Percentiles rank a stretch among this genome's conserved stretches.
These are phyloP conservation scores for Fusarium torreyae DNA, from an alignment of 2,329 filamentous ascomycete genomes.

Conservation along the genomic window DNA sequence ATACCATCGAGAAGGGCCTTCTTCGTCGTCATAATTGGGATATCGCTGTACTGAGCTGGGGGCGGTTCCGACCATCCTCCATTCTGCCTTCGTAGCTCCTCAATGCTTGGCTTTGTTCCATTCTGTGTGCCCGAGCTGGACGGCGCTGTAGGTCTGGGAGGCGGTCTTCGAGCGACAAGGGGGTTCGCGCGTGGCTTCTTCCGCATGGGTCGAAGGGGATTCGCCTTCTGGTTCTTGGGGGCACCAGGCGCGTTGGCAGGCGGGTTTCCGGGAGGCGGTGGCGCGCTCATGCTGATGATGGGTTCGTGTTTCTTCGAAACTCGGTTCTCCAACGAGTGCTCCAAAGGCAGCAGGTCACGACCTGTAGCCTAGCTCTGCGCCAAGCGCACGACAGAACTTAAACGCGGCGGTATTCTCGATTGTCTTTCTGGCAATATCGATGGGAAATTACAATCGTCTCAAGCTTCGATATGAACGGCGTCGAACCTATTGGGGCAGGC, in stretches of 20 bases:
- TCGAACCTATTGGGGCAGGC: background rate
- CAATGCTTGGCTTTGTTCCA: conserved; percentile 55
- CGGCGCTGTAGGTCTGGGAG: conserved; percentile 46
- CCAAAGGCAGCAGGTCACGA: conserved; percentile 32
- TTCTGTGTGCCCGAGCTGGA: conserved; percentile 46
- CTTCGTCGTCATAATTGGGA: conserved; percentile 87
- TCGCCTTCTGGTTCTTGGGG: conserved; percentile 52
- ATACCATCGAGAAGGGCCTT: conserved; percentile 83
- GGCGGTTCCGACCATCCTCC: conserved; percentile 72
- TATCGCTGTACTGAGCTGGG: conserved; percentile 65
- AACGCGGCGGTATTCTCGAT: conserved; percentile 13
- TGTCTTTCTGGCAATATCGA: background rate
- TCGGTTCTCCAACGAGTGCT: conserved; percentile 2
- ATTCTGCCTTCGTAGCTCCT: conserved; percentile 62
- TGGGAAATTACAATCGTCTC: conserved; percentile 9
- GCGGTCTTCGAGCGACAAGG: conserved; percentile 70
- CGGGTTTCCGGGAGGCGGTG: conserved; percentile 52
- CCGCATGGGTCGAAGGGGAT: conserved; percentile 59
- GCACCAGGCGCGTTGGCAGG: conserved; percentile 51
- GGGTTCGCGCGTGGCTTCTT: conserved; percentile 69
- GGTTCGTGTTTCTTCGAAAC: conserved; percentile 6
- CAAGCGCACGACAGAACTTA: conserved; percentile 14
- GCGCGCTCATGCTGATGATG: conserved; percentile 61
- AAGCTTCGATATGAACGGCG: background rate
- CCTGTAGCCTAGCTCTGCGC: conserved; percentile 41